Percentiles rank a stretch among this genome's conserved stretches.
These are phyloP conservation scores for Arthromyces matolae DNA, from an alignment of 768 basidiomycete species.

Conservation along the genomic window DNA sequence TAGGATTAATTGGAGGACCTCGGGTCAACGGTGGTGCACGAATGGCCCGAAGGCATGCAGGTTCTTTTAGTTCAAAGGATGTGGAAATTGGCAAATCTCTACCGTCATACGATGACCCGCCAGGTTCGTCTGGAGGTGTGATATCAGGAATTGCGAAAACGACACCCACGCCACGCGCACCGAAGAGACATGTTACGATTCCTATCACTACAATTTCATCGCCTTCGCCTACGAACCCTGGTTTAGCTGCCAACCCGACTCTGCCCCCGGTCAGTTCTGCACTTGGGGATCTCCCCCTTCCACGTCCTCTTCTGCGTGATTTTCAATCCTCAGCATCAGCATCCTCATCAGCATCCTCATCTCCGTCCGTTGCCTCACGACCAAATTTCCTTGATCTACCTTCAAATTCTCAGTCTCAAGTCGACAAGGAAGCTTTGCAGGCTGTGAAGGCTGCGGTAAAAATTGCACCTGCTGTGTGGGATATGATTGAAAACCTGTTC, in stretches of 20 bases:
- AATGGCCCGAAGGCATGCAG: constrained; percentile 77
- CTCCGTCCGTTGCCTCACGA: constrained; percentile 36
- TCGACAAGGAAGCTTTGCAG: constrained; percentile 76
- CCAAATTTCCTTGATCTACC: constrained; percentile 43
- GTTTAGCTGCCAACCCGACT: constrained; percentile 25
- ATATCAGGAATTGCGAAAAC: constrained; percentile 31
- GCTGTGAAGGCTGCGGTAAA: constrained; percentile 78
- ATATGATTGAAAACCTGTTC: constrained; percentile 70
- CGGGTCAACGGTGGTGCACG: constrained; percentile 37
- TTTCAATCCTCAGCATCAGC: constrained; percentile 39
- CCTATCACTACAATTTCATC: constrained; percentile 30
- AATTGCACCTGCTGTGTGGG: constrained; percentile 79
- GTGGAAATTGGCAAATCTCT: constrained; percentile 82
- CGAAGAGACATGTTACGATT: constrained; percentile 44
- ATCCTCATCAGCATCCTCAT: constrained; percentile 32
- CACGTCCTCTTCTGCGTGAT: constrained; percentile 34
- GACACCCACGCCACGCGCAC: constrained; percentile 43
- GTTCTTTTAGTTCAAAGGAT: constrained; percentile 93
- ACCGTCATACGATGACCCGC: constrained; percentile 57
- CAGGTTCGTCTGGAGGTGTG: constrained; percentile 34
- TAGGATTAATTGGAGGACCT: constrained; percentile 14
- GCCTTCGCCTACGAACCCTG: constrained; percentile 33
- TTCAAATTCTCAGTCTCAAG: constrained; percentile 54
- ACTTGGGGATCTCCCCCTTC: constrained; percentile 16
- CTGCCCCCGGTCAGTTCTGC: constrained; percentile 6